These are phyloP conservation scores for Sphaerosporella brunnea DNA, from an alignment of 495 filamentous ascomycete species.

Conservation along the genomic window DNA sequence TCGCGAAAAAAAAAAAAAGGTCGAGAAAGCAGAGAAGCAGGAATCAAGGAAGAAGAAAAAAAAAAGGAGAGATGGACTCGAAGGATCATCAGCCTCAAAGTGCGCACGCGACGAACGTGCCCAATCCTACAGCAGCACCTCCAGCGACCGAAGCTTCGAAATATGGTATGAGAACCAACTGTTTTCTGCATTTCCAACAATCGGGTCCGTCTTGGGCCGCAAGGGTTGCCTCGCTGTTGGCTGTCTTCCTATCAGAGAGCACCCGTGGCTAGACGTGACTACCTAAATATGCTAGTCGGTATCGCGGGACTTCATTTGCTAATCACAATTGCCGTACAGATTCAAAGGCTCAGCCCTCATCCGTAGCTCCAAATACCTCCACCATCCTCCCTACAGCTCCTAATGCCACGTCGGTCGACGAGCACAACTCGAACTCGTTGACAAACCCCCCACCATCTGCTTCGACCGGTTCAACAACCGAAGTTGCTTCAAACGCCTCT, in stretches of 20 bases:
- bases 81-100: background rate
- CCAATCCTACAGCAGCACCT: background rate
- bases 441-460: constrained; percentile 17
- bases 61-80: background rate
- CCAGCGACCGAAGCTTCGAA: too few relatives aligned
- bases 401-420: constrained; percentile 12
- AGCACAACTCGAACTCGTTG: constrained; percentile 14
- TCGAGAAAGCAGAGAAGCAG: background rate
- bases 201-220: too few relatives aligned
- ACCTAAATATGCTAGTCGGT: background rate
- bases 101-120: background rate
- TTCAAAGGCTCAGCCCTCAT: constrained; percentile 6
- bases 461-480: constrained; percentile 14
- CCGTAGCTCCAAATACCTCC: constrained; percentile 15
- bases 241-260: too few relatives aligned
- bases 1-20: background rate
- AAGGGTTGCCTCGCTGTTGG: too few relatives aligned
- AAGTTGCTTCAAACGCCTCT: constrained; percentile 12
- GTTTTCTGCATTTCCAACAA: too few relatives aligned
- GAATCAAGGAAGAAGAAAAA: background rate
- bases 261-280: too few relatives aligned
- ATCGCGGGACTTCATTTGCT: constrained; percentile 1
- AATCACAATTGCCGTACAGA: constrained; percentile 3
- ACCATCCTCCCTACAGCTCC: constrained; percentile 14
- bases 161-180: too few relatives aligned